A percentile compares a stretch with the other conserved stretches of the same genome.
Conservation (phyloP, 371 early-diverging fungal species). For the Actinomortierella wolfii region DNA sequence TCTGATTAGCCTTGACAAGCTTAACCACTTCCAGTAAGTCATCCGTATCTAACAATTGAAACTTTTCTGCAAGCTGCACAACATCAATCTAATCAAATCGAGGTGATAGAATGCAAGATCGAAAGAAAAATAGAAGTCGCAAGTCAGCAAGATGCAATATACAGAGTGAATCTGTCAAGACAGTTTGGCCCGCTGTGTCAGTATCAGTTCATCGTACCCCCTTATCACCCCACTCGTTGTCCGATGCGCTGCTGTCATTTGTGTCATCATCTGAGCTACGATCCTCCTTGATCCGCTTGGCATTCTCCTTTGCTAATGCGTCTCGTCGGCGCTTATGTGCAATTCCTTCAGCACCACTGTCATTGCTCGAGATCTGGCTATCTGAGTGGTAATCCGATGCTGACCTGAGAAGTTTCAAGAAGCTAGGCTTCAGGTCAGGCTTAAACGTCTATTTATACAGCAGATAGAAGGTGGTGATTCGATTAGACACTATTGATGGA, state of each 20-base stretch:
- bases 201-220: background rate
- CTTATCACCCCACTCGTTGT: slow-evolving; percentile 37
- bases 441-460: slow-evolving; percentile 29
- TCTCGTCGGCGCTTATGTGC: slow-evolving; percentile 41
- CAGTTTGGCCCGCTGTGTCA: background rate
- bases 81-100: slow-evolving; percentile 21
- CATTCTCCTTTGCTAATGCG: slow-evolving; percentile 23
- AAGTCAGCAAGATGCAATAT: background rate
- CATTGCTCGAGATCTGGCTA: slow-evolving; percentile 26
- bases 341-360: slow-evolving; percentile 21
- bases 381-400: slow-evolving; percentile 14
- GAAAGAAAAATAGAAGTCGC: background rate
- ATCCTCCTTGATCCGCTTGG: slow-evolving; percentile 30
- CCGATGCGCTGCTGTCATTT: slow-evolving; percentile 32
- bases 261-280: slow-evolving; percentile 45
- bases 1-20: slow-evolving; percentile 43
- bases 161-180: background rate
- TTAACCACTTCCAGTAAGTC: slow-evolving; percentile 46
- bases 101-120: background rate
- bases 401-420: slow-evolving; percentile 25
- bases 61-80: slow-evolving; percentile 43
- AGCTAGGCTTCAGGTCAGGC: slow-evolving; percentile 27
- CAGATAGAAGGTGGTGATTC: background rate
- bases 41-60: slow-evolving; percentile 39
- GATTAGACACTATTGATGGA: slow-evolving; percentile 2